phyloP scores from a whole-genome alignment of 345 rosid species.

The Eucalyptus melliodora region DNA sequence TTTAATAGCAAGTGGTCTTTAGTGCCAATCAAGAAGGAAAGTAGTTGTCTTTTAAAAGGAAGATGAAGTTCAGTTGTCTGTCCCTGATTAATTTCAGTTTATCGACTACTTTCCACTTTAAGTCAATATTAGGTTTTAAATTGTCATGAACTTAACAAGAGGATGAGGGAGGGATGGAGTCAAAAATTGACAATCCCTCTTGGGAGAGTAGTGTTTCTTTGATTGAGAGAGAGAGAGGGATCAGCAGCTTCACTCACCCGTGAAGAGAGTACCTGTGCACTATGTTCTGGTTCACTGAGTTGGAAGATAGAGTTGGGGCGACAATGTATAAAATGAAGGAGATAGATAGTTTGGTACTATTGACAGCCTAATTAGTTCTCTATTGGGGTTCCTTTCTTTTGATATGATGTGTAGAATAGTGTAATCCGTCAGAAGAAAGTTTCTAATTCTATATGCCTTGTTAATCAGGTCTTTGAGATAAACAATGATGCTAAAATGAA shows the following conservation, averaged over 20 bases:
- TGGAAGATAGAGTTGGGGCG: background rate
- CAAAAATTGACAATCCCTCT: background rate
- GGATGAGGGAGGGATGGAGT: background rate
- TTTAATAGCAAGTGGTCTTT: background rate
- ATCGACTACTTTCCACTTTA: background rate
- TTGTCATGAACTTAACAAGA: background rate
- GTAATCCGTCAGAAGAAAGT: background rate
- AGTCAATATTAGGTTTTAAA: background rate
- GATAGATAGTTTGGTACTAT: background rate
- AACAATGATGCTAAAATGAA: conserved; percentile 91
- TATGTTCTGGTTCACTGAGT: background rate
- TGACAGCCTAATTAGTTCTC: background rate
- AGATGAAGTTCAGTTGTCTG: background rate
- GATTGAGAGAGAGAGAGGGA: background rate
- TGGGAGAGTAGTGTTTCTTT: background rate
- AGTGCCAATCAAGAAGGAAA: background rate
- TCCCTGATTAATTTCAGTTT: background rate
- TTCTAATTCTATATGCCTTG: background rate
- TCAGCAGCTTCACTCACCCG: background rate
- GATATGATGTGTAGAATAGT: background rate
- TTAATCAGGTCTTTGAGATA: conserved; percentile 62
- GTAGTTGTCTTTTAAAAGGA: background rate
- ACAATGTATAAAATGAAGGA: background rate
- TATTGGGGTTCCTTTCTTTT: background rate
- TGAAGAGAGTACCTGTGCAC: background rate